phyloP scores from a whole-genome alignment of 306 rosid genomes.

The Hylodesmum podocarpum region DNA sequence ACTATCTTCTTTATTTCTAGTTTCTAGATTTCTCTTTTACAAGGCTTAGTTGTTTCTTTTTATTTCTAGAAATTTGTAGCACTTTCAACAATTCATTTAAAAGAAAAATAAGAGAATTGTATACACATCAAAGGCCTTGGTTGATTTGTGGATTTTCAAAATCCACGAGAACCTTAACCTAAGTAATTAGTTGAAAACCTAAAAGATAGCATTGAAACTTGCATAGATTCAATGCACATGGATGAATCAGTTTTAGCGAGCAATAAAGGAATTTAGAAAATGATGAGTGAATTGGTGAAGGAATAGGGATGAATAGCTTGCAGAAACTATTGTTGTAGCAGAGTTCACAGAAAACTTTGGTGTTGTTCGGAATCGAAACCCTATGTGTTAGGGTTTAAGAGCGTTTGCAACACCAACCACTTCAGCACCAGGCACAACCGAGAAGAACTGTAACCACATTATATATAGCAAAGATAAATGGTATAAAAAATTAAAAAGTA shows the following conservation, averaged over 20 bases:
- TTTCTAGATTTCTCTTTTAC: no score
- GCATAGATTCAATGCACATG: neutral
- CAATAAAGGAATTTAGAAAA: neutral
- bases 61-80: no score
- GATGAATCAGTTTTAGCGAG: neutral
- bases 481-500: no score
- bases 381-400: no score
- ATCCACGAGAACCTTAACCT: neutral
- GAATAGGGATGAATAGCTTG: neutral
- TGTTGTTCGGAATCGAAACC: neutral
- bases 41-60: no score
- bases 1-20: no score
- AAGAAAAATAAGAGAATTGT: neutral
- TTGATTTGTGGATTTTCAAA: neutral
- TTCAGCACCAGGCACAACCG: no score
- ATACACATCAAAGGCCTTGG: neutral
- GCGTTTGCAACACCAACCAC: no score
- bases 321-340: neutral
- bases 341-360: neutral
- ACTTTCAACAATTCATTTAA: neutral
- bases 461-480: no score
- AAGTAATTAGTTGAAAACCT: neutral
- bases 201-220: neutral
- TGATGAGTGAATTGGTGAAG: neutral
- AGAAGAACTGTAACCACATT: no score